These are phyloP conservation scores for Zelopaecilomyces penicillatus DNA, from an alignment of 2,329 filamentous ascomycete species.

Conservation along the genomic window DNA sequence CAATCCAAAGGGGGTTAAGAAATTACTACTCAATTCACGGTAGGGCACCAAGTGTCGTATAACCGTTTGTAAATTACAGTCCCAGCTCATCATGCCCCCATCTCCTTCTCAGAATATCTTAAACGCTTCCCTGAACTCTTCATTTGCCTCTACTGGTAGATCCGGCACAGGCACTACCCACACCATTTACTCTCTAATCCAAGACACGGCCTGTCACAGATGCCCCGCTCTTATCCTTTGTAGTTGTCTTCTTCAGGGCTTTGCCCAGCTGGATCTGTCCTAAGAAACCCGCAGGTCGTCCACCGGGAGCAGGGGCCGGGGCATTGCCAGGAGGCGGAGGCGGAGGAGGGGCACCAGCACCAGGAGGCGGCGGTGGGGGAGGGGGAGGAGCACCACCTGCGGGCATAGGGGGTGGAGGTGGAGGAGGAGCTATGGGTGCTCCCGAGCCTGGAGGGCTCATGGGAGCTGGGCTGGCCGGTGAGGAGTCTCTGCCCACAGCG, in stretches of 20 bases:
- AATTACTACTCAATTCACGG: too few relatives aligned
- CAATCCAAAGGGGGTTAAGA: too few relatives aligned
- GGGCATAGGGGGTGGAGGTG: slow-evolving; percentile 20
- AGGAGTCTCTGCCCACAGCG: slow-evolving; percentile 63
- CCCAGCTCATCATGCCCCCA: too few relatives aligned
- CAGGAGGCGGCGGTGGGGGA: slow-evolving; percentile 26
- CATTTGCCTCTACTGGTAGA: too few relatives aligned
- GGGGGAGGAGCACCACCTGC: slow-evolving; percentile 22
- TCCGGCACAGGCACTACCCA: too few relatives aligned
- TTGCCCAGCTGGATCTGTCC: slow-evolving; percentile 76
- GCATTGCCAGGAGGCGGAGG: slow-evolving; percentile 36
- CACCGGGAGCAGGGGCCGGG: slow-evolving; percentile 38
- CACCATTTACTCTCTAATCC: slow-evolving; percentile 25
- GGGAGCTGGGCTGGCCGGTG: slow-evolving; percentile 29
- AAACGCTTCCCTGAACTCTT: too few relatives aligned
- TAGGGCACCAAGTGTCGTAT: too few relatives aligned
- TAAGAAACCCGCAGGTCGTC: slow-evolving; percentile 57
- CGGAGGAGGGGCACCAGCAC: slow-evolving; percentile 34
- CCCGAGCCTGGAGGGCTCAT: slow-evolving; percentile 28
- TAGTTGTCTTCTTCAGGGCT: slow-evolving; percentile 76
- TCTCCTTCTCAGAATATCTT: too few relatives aligned
- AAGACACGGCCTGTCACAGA: slow-evolving; percentile 69
- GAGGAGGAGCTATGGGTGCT: slow-evolving; percentile 17
- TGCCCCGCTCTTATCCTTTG: slow-evolving; percentile 74
- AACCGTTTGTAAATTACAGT: too few relatives aligned